Evolutionary conservation across 2,329 filamentous ascomycete species (phyloP).

Genomic region (Neofusicoccum sp.): DNA sequence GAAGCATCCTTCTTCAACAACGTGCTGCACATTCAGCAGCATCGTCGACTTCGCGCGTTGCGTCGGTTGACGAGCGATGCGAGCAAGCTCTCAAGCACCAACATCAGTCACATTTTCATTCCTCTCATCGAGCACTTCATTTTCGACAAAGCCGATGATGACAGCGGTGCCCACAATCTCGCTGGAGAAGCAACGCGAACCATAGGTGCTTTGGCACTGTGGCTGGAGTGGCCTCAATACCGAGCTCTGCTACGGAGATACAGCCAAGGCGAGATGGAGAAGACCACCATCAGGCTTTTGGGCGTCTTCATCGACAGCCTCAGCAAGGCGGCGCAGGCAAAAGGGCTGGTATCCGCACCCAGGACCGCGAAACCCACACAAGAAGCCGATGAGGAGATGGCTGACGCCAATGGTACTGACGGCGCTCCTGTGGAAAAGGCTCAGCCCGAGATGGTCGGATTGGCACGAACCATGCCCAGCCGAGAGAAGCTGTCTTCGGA

Average conservation of each 20-base stretch:
- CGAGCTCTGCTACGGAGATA: conserved; percentile 81
- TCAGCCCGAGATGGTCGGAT: conserved; percentile 27
- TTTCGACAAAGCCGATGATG: conserved; percentile 78
- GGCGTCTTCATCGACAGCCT: conserved; percentile 79
- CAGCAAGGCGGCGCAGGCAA: conserved; percentile 48
- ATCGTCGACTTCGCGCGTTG: conserved; percentile 80
- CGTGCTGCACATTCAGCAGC: conserved; percentile 83
- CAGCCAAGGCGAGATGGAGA: conserved; percentile 78
- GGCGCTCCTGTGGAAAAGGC: conserved; percentile 20
- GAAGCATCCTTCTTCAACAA: conserved; percentile 90
- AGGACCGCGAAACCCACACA: conserved; percentile 42
- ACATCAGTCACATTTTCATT: conserved; percentile 82
- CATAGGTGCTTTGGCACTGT: conserved; percentile 70
- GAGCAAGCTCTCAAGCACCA: conserved; percentile 68
- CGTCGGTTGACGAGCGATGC: conserved; percentile 72
- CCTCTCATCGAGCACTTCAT: conserved; percentile 93
- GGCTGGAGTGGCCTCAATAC: conserved; percentile 88
- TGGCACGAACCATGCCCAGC: conserved; percentile 66
- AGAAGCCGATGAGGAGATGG: conserved; percentile 17
- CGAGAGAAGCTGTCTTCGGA: conserved; percentile 68
- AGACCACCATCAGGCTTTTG: conserved; percentile 78
- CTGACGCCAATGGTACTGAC: not conserved
- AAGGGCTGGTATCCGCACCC: conserved; percentile 32
- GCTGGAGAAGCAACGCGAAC: conserved; percentile 82
- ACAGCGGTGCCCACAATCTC: conserved; percentile 71